Percentiles rank a stretch among this genome's conserved stretches.
Conservation (phyloP, 176 grass and related monocot species). For the Canna indica region DNA sequence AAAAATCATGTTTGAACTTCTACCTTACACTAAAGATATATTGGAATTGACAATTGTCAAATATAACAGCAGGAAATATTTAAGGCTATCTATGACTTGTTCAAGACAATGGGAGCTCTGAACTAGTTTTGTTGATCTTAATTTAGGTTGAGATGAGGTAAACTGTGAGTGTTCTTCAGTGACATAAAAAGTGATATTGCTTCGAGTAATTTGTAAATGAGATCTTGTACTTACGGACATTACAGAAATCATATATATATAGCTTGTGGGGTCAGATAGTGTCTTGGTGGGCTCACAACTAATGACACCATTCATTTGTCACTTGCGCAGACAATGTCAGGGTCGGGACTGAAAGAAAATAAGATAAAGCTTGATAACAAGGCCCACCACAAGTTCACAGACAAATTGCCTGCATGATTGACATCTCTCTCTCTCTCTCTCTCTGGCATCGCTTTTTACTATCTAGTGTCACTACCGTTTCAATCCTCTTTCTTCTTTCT, state of each 20-base stretch:
- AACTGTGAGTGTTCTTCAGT: neutral
- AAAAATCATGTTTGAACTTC: neutral
- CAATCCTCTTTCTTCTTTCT: neutral
- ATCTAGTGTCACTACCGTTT: neutral
- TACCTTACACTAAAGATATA: neutral
- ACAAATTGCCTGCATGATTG: conserved; percentile 32
- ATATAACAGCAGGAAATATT: too few relatives aligned
- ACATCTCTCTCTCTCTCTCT: neutral
- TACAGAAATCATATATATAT: neutral
- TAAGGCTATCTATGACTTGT: neutral
- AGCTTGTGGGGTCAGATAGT: conserved; percentile 10
- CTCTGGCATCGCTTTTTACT: neutral
- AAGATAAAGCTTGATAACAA: conserved; percentile 12
- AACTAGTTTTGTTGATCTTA: neutral
- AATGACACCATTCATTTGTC: conserved; percentile 34
- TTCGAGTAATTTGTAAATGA: neutral
- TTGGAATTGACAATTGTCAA: neutral
- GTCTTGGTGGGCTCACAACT: conserved; percentile 16
- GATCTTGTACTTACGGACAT: neutral
- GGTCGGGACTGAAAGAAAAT: conserved; percentile 20
- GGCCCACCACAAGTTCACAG: conserved; percentile 12
- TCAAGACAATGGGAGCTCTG: too few relatives aligned
- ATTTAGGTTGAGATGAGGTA: neutral
- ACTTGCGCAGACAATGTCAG: conserved; percentile 25
- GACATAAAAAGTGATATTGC: neutral